Conservation (phyloP, 2,329 filamentous ascomycete species). For the Chalara sp. region DNA sequence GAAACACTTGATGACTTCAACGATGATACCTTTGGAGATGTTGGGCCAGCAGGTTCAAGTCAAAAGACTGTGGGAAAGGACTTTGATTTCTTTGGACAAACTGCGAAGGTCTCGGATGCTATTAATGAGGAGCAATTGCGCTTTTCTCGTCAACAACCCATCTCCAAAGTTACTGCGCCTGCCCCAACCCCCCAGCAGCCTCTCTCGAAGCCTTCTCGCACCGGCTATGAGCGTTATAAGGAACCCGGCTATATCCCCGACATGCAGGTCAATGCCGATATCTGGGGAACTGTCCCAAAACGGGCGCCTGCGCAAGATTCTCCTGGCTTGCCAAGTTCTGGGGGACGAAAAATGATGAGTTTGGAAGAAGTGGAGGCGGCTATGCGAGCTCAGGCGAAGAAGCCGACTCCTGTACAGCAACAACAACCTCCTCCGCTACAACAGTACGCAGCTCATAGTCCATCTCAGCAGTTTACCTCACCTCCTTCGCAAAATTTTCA, state of each 20-base stretch:
- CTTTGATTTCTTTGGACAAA: slow-evolving; percentile 95
- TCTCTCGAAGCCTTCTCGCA: slow-evolving; percentile 58
- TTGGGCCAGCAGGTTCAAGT: slow-evolving; percentile 34
- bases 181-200: slow-evolving; percentile 31
- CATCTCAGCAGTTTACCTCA: slow-evolving; percentile 10
- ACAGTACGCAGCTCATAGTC: slow-evolving; percentile 11
- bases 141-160: slow-evolving; percentile 67
- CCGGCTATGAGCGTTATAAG: slow-evolving; percentile 88
- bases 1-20: slow-evolving; percentile 94
- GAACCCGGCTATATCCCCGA: slow-evolving; percentile 80
- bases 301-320: slow-evolving; percentile 31
- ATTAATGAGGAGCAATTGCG: slow-evolving; percentile 88
- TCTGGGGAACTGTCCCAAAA: slow-evolving; percentile 78
- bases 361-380: slow-evolving; percentile 94
- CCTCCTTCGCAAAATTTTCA: slow-evolving; percentile 21
- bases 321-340: slow-evolving; percentile 24
- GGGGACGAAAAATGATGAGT: slow-evolving; percentile 78
- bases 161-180: slow-evolving; percentile 35
- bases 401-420: slow-evolving; percentile 31
- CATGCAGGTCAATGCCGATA: slow-evolving; percentile 83
- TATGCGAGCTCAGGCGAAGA: slow-evolving; percentile 67
- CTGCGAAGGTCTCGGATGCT: slow-evolving; percentile 76
- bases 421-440: slow-evolving; percentile 10
- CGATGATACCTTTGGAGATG: slow-evolving; percentile 84
- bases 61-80: slow-evolving; percentile 69